phyloP scores from a whole-genome alignment of 495 filamentous ascomycete species.

The Aspergillus nidulans region DNA sequence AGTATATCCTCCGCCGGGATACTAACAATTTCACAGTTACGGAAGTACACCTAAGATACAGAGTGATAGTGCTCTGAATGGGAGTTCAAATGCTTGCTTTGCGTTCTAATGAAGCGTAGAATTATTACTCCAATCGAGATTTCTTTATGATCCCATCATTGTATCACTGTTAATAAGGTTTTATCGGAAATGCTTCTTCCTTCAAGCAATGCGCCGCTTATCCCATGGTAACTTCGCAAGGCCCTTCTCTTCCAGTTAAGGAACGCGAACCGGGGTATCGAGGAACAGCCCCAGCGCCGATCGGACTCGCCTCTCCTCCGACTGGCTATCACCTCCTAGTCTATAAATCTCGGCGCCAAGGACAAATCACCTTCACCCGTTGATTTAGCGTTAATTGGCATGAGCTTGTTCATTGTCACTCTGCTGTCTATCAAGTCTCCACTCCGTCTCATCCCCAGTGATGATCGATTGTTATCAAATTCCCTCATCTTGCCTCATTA shows the following conservation, averaged over 20 bases:
- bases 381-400: neutral
- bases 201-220: neutral
- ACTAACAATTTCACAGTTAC: conserved; percentile 30
- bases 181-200: neutral
- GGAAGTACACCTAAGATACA: conserved; percentile 43
- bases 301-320: neutral
- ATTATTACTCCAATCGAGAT: conserved; percentile 1
- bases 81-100: neutral
- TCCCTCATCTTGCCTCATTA: neutral
- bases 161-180: neutral
- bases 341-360: neutral
- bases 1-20: neutral
- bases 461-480: neutral
- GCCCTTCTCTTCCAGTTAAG: neutral
- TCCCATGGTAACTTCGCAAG: neutral
- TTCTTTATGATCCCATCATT: conserved; percentile 8
- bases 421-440: neutral
- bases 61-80: neutral
- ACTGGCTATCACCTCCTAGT: neutral
- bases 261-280: neutral
- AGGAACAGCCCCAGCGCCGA: neutral
- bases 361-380: neutral
- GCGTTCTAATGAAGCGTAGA: conserved; percentile 11
- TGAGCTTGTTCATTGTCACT: neutral
- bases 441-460: neutral